phyloP scores from a whole-genome alignment of 2,329 filamentous ascomycete species.

The Neonectria magnoliae region DNA sequence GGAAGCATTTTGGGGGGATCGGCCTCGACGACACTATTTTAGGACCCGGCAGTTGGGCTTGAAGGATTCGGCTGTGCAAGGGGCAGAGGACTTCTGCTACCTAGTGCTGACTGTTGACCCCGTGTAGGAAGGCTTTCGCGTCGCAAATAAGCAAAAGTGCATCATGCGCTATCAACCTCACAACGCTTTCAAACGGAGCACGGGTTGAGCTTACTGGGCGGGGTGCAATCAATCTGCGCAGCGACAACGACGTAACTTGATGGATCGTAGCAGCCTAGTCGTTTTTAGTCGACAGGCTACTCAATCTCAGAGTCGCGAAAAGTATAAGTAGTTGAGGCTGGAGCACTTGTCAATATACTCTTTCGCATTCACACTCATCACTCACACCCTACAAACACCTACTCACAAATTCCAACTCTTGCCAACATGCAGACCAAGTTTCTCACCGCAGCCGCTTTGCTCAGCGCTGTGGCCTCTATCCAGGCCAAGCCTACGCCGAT shows the following conservation, averaged over 20 bases:
- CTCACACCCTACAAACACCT: neutral
- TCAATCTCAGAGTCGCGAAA: neutral
- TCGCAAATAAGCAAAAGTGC: neutral
- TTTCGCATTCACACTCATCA: neutral
- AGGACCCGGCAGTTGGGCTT: neutral
- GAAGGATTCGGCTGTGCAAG: neutral
- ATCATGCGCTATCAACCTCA: neutral
- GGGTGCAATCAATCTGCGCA: neutral
- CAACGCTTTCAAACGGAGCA: neutral
- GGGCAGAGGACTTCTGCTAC: neutral
- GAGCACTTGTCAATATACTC: neutral
- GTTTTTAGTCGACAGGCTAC: neutral
- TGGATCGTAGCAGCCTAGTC: neutral
- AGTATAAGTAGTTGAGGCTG: slow-evolving; percentile 10
- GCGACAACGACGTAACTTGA: slow-evolving; percentile 3
- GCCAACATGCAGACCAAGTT: slow-evolving; percentile 31
- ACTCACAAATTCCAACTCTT: neutral
- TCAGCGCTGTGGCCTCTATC: slow-evolving; percentile 32
- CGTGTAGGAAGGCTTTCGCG: neutral
- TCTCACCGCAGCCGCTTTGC: slow-evolving; percentile 25
- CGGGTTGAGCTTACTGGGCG: neutral
- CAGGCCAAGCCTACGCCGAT: slow-evolving; percentile 27
- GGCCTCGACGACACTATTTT: neutral
- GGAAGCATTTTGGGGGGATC: neutral
- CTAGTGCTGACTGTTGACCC: neutral